Conservation (phyloP, 192 early-diverging fungal species). For the Coemansia sp. region DNA sequence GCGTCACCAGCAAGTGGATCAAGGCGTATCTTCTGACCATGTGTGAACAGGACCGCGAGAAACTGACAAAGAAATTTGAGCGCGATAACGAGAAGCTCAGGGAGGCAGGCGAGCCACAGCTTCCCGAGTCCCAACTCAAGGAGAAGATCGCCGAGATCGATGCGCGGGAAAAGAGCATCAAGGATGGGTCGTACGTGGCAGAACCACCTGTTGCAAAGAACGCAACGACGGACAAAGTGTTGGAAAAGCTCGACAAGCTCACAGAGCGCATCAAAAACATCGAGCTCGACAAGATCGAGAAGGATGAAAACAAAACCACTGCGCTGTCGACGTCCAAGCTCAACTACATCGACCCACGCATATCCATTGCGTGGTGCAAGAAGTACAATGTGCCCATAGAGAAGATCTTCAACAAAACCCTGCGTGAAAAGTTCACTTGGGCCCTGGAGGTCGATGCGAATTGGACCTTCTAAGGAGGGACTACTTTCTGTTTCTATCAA, state of each 20-base stretch:
- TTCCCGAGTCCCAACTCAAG: slow-evolving; percentile 57
- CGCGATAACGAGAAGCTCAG: slow-evolving; percentile 84
- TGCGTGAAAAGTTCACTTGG: slow-evolving; percentile 97
- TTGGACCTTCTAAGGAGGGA: slow-evolving; percentile 57
- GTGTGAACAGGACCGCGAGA: slow-evolving; percentile 75
- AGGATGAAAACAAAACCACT: slow-evolving; percentile 97
- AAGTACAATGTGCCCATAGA: slow-evolving; percentile 86
- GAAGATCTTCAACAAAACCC: slow-evolving; percentile 87
- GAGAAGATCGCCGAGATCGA: slow-evolving; percentile 42
- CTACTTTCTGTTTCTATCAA: neutral
- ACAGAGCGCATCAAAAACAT: slow-evolving; percentile 71
- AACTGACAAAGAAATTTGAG: slow-evolving; percentile 60
- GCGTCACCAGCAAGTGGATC: slow-evolving; percentile 81
- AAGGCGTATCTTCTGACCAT: slow-evolving; percentile 57
- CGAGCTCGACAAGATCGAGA: slow-evolving; percentile 78
- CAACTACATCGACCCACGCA: slow-evolving; percentile 99
- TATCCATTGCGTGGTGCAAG: slow-evolving; percentile 90
- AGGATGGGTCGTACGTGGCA: slow-evolving; percentile 24
- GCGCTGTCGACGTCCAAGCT: slow-evolving; percentile 95
- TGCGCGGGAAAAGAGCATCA: slow-evolving; percentile 53
- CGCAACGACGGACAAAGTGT: slow-evolving; percentile 66
- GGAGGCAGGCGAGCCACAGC: slow-evolving; percentile 59
- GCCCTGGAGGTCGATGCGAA: slow-evolving; percentile 71
- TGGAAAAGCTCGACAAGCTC: slow-evolving; percentile 69
- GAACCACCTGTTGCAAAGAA: slow-evolving; percentile 42